Evolutionary conservation across 2,329 filamentous ascomycete species (phyloP).

Genomic region (Fusarium fracticaudum): DNA sequence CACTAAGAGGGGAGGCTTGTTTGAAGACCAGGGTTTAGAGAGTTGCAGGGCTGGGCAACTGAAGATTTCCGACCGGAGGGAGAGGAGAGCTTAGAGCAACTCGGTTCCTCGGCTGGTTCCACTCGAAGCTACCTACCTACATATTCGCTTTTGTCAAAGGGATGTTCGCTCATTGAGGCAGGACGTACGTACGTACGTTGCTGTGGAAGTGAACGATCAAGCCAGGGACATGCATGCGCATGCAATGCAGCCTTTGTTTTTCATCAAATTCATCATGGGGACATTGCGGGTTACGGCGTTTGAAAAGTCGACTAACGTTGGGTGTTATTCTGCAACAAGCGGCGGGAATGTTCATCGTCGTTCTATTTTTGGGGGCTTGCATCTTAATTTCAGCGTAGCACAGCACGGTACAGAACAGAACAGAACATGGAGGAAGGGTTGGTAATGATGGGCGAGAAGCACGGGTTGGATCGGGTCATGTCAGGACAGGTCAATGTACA

Average conservation of each 20-base stretch:
- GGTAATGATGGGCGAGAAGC: constrained; percentile 14
- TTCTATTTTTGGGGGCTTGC: constrained; percentile 28
- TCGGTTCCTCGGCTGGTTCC: background rate
- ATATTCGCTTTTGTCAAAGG: constrained; percentile 14
- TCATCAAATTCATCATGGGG: constrained; percentile 27
- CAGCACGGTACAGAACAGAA: background rate
- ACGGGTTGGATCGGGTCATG: background rate
- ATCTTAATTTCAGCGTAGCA: constrained; percentile 31
- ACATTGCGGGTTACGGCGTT: constrained; percentile 36
- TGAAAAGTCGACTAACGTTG: constrained; percentile 32
- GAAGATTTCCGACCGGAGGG: background rate
- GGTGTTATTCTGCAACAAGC: constrained; percentile 35
- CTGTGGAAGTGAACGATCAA: constrained; percentile 5
- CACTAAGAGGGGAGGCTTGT: constrained; percentile 28
- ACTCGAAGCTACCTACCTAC: background rate
- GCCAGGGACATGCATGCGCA: constrained; percentile 6
- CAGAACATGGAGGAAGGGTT: background rate
- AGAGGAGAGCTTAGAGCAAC: background rate
- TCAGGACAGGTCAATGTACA: constrained; percentile 5
- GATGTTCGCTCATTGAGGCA: background rate
- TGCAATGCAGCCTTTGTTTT: constrained; percentile 37
- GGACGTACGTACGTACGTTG: background rate
- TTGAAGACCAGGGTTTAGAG: constrained; percentile 26
- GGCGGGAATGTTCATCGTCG: constrained; percentile 14
- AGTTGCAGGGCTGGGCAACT: constrained; percentile 14